These are phyloP conservation scores for Papiliotrema terrestris DNA, from an alignment of 1,284 basidiomycete species.

Conservation along the genomic window DNA sequence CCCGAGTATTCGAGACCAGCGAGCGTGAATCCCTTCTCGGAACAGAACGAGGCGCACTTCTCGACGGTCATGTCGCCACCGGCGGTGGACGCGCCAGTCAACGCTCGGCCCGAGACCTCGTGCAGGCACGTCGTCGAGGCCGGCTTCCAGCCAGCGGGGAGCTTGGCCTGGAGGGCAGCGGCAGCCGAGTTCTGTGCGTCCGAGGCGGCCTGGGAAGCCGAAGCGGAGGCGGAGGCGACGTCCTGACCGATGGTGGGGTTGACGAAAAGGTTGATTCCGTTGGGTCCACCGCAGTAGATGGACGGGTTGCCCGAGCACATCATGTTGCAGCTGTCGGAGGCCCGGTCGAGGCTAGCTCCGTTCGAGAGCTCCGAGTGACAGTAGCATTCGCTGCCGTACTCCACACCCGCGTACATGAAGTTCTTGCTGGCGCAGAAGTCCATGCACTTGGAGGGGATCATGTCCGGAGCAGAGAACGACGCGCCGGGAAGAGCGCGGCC, in stretches of 20 bases:
- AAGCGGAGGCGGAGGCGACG: slow-evolving; percentile 18
- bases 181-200: slow-evolving; percentile 4
- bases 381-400: slow-evolving; percentile 29
- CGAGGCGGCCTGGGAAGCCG: neutral
- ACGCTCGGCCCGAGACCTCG: slow-evolving; percentile 31
- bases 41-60: slow-evolving; percentile 22
- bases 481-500: slow-evolving; percentile 27
- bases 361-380: slow-evolving; percentile 13
- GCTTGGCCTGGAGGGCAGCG: slow-evolving; percentile 8
- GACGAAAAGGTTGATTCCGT: slow-evolving; percentile 1
- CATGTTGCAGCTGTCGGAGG: slow-evolving; percentile 13
- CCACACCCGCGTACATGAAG: slow-evolving; percentile 7
- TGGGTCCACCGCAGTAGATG: slow-evolving; percentile 11
- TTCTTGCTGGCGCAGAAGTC: slow-evolving; percentile 4
- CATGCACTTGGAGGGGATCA: slow-evolving; percentile 26
- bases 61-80: slow-evolving; percentile 8
- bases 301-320: slow-evolving; percentile 26
- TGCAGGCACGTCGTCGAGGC: slow-evolving; percentile 25
- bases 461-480: slow-evolving; percentile 9
- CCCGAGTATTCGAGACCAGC: slow-evolving; percentile 33
- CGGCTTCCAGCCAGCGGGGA: slow-evolving; percentile 17
- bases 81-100: slow-evolving; percentile 15
- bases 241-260: slow-evolving; percentile 41
- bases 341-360: slow-evolving; percentile 1
- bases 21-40: slow-evolving; percentile 19